Base-by-base conservation (phyloP, 2,329 filamentous ascomycete species). In the Byssothecium circinans region DNA sequence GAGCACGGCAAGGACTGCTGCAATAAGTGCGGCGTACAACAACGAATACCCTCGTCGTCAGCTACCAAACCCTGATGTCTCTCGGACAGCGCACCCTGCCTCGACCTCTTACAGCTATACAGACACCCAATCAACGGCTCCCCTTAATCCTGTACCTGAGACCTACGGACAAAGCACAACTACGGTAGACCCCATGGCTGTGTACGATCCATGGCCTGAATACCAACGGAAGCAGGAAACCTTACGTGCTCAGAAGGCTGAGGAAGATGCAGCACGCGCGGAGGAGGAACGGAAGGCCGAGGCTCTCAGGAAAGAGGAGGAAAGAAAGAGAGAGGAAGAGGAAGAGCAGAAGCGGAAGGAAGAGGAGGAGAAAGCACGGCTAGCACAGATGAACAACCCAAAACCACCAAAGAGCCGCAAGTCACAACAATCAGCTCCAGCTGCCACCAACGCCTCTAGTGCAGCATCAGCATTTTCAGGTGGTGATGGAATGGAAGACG, bases 131-230 rank as follows among this genome's bases (percentile, higher is more conserved):
- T 44, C 45, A 14, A 30, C 58, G 15, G 52, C 53, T 17, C 41
- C 61, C 15, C 43, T 56, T 23, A 45, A 48, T 22, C 71, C 42
- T 52, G 52, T 54, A 18, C 25, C 53, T 10, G 59, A 61, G 3
- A 43, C 60, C 14, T 64, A 60, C 49, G 51, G 50, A 44, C 53
- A 67, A 17, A 50, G 53, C 36, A 70, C 73, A 4, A 71, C 62
- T 3, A 81, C 78, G 1, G 76, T 81, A 17, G 76, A 81, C 59
- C 79, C 79, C 2, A 78, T 70, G 37, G 75, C 78, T 38, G 76
- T 81, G 2, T 81, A 81, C 50, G 77, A 81, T 48, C 77, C 77
- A 2, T 79, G 75, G 64, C 75, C 75, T 2, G 74, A 78, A 49
- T 73, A 77, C 41, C 72, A 77, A 50, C 66, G 76, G 30, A 72